Conservation (phyloP, 805 yeast genomes). For the Candida morakotiae region DNA sequence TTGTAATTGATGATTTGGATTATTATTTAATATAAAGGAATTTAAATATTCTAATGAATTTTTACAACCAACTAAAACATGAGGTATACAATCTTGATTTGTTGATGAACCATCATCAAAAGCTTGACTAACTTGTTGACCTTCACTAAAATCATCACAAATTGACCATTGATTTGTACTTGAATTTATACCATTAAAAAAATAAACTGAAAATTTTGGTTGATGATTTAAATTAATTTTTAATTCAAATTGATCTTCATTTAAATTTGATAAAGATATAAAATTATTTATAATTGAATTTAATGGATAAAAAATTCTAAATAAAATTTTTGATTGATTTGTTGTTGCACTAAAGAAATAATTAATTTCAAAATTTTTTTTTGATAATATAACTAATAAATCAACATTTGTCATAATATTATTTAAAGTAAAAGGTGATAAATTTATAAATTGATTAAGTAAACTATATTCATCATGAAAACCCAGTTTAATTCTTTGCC, state of each 20-base stretch:
- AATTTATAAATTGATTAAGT: constrained; percentile 46
- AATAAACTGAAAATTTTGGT: constrained; percentile 78
- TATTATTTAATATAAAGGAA: constrained; percentile 46
- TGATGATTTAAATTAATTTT: constrained; percentile 50
- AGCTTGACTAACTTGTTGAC: constrained; percentile 74
- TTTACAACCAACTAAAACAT: constrained; percentile 57
- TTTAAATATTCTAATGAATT: constrained; percentile 50
- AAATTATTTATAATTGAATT: constrained; percentile 57
- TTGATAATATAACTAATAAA: constrained; percentile 64
- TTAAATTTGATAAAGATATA: constrained; percentile 44
- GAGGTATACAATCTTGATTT: constrained; percentile 37
- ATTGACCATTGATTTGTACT: constrained; percentile 69
- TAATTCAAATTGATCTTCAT: constrained; percentile 41
- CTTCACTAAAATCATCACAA: constrained; percentile 81
- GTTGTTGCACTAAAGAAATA: constrained; percentile 75
- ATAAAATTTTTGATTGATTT: constrained; percentile 61
- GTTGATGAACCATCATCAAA: constrained; percentile 47
- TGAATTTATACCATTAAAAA: constrained; percentile 50
- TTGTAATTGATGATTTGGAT: constrained; percentile 4
- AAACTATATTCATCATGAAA: constrained; percentile 38
- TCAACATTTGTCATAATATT: constrained; percentile 66
- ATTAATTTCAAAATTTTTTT: constrained; percentile 67
- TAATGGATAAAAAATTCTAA: constrained; percentile 70
- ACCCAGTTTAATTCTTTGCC: constrained; percentile 78
- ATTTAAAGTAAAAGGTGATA: constrained; percentile 65